Conservation (phyloP, 192 early-diverging fungal genomes). For the Backusella luteola region DNA sequence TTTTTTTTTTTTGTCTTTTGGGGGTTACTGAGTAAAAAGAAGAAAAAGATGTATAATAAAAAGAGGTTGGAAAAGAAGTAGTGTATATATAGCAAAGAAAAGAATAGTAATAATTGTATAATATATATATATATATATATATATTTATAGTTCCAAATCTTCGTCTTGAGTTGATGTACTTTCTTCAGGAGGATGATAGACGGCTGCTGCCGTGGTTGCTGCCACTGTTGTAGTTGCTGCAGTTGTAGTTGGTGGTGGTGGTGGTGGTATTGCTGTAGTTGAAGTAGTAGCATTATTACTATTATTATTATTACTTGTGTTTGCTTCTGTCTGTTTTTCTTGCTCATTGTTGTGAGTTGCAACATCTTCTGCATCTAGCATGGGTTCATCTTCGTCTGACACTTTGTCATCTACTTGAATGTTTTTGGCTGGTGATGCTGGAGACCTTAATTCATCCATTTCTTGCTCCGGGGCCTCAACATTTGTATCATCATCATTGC, state of each 20-base stretch:
- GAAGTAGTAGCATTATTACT: neutral
- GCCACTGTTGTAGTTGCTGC: neutral
- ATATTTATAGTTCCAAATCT: neutral
- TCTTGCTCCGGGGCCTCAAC: neutral
- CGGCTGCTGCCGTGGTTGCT: neutral
- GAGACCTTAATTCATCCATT: neutral
- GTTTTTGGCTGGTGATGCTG: neutral
- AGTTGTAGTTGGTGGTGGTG: neutral
- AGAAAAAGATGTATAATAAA: too few species aligned
- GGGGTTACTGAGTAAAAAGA: too few species aligned
- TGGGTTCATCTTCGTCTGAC: constrained; percentile 12
- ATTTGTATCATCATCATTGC: too few species aligned
- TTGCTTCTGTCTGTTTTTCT: neutral
- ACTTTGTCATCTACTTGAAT: neutral
- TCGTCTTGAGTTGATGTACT: neutral
- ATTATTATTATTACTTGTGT: neutral
- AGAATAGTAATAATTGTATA: neutral
- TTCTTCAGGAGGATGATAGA: neutral
- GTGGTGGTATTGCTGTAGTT: neutral
- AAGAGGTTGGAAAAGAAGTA: neutral
- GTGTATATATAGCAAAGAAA: neutral
- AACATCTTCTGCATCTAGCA: neutral
- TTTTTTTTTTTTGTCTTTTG: neutral
- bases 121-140: neutral
- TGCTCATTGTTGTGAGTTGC: neutral